A percentile compares a stretch with the other conserved stretches of the same genome.
Evolutionary conservation across 2,329 filamentous ascomycete species (phyloP).

Genomic region (Madurella mycetomatis): DNA sequence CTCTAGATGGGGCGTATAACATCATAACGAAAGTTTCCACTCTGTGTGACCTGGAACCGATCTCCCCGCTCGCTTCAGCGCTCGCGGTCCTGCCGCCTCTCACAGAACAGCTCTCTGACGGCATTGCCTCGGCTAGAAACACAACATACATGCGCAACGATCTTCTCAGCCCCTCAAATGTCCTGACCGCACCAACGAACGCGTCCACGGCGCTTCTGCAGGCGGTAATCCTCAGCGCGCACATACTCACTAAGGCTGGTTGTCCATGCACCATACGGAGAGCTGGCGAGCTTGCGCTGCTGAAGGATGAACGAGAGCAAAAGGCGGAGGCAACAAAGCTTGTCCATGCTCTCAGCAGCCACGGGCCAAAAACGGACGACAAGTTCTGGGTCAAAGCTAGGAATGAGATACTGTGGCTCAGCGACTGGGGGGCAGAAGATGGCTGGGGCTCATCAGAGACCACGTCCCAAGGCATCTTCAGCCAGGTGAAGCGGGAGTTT

Average conservation of each 20-base stretch:
- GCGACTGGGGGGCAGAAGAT: conserved; percentile 61
- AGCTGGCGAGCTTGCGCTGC: conserved; percentile 60
- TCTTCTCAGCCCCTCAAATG: conserved; percentile 57
- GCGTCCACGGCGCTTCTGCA: conserved; percentile 56
- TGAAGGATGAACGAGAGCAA: conserved; percentile 62
- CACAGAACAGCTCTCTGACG: conserved; percentile 29
- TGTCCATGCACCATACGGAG: conserved; percentile 47
- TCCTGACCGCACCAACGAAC: conserved; percentile 57
- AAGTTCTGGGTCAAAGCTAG: conserved; percentile 59
- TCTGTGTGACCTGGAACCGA: conserved; percentile 57
- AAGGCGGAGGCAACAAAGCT: conserved; percentile 54
- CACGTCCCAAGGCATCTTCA: conserved; percentile 49
- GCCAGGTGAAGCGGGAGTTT: conserved; percentile 54
- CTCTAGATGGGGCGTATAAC: conserved; percentile 55
- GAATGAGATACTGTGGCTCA: conserved; percentile 67
- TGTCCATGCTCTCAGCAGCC: conserved; percentile 48
- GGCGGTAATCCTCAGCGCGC: conserved; percentile 59
- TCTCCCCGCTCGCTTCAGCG: conserved; percentile 47
- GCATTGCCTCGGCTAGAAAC: conserved; percentile 38
- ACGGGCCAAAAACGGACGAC: conserved; percentile 56
- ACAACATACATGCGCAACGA: conserved; percentile 45
- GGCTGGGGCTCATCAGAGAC: conserved; percentile 22
- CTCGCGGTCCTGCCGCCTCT: conserved; percentile 44
- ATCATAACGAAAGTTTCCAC: conserved; percentile 56
- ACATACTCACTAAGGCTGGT: conserved; percentile 49